Evolutionary conservation across 495 filamentous ascomycete species (phyloP).

Genomic region (Talaromyces borbonicus): DNA sequence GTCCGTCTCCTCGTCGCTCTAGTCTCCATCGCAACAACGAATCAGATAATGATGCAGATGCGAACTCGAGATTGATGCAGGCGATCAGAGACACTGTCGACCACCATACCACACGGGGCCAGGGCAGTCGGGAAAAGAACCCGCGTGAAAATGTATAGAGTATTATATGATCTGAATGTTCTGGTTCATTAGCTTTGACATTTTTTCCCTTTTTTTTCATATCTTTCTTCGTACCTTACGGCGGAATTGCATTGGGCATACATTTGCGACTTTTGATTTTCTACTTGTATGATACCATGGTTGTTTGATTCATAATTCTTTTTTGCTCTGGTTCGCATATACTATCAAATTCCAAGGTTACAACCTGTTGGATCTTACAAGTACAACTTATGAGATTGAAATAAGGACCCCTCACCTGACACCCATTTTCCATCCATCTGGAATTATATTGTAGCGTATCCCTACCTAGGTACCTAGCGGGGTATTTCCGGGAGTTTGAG

Average conservation of each 20-base stretch:
- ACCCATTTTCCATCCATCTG: no score
- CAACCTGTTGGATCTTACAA: no score
- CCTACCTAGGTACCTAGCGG: background rate
- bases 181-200: no score
- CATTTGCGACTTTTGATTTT: conserved; percentile 2
- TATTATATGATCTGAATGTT: no score
- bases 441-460: no score
- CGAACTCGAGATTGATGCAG: conserved; percentile 37
- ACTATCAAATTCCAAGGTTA: no score
- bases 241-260: conserved; percentile 1
- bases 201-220: background rate
- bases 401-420: no score
- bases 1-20: background rate
- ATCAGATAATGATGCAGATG: conserved; percentile 36
- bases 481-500: background rate
- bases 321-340: background rate
- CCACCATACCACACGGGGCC: conserved; percentile 19
- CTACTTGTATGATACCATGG: conserved; percentile 7
- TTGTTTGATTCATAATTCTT: background rate
- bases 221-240: background rate
- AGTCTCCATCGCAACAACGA: background rate
- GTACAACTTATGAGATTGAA: no score
- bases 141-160: background rate
- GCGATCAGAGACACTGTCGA: conserved; percentile 38
- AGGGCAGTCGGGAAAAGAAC: background rate